A percentile compares a stretch with the other conserved stretches of the same genome.
These are phyloP conservation scores for Rhodotorula babjevae DNA, from an alignment of 768 basidiomycete species.

Conservation along the genomic window DNA sequence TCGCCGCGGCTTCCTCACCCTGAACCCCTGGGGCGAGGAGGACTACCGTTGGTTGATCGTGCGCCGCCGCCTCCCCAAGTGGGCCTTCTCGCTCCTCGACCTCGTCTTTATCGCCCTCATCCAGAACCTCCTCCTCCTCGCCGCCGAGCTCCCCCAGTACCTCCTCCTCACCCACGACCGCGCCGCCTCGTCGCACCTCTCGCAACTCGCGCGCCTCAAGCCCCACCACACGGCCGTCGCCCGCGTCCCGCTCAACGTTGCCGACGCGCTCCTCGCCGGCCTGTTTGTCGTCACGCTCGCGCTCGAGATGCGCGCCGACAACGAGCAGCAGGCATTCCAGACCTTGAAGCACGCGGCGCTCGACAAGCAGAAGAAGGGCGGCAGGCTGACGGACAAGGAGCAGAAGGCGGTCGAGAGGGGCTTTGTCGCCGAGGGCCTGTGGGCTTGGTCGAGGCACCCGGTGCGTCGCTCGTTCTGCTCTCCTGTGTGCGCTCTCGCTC, in stretches of 20 bases:
- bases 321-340: conserved; percentile 66
- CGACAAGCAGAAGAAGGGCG: conserved; percentile 59
- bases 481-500: no score
- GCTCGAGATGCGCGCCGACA: conserved; percentile 79
- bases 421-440: conserved; percentile 77
- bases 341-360: conserved; percentile 62
- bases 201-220: conserved; percentile 46
- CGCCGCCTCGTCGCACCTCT: conserved; percentile 29
- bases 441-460: conserved; percentile 85
- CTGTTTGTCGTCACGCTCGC: conserved; percentile 60
- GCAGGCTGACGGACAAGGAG: conserved; percentile 53
- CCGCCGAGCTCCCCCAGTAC: conserved; percentile 52
- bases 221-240: conserved; percentile 57
- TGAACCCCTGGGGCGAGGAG: conserved; percentile 54
- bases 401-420: conserved; percentile 68
- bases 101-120: conserved; percentile 54
- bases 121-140: conserved; percentile 75
- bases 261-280: conserved; percentile 62
- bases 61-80: conserved; percentile 57
- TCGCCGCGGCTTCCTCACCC: conserved; percentile 71
- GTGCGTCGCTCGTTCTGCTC: conserved; percentile 8
- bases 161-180: conserved; percentile 45
- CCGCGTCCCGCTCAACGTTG: conserved; percentile 54
- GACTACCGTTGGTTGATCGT: conserved; percentile 88
- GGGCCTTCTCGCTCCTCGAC: conserved; percentile 56